phyloP scores from a whole-genome alignment of 176 grass and related monocot genomes.

The Zizania latifolia region DNA sequence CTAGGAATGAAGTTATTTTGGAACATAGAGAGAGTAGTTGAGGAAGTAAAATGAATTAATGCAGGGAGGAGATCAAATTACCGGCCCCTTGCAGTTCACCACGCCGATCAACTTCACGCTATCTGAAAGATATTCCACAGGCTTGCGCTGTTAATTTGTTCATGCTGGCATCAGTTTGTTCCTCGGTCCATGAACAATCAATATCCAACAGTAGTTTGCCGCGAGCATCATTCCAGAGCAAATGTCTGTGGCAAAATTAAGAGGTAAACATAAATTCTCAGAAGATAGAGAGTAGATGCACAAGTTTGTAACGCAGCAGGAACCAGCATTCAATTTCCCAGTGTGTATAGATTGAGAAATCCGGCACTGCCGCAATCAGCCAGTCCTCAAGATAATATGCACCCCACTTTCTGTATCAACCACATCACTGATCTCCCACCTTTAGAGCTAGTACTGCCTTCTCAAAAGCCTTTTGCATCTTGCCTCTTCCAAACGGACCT shows the following conservation, averaged over 20 bases:
- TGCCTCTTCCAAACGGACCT: constrained; percentile 76
- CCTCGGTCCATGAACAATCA: too few relatives aligned
- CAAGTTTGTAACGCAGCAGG: background rate
- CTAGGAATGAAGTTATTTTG: too few relatives aligned
- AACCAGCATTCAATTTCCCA: background rate
- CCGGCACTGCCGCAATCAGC: background rate
- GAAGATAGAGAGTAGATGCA: background rate
- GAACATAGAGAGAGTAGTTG: too few relatives aligned
- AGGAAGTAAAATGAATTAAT: too few relatives aligned
- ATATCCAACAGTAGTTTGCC: background rate
- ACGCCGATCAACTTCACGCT: too few relatives aligned
- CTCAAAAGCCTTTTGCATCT: constrained; percentile 94
- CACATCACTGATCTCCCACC: constrained; percentile 77
- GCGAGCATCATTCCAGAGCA: constrained; percentile 11
- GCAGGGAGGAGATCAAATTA: too few relatives aligned
- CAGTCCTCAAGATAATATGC: constrained; percentile 89
- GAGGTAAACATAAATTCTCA: background rate
- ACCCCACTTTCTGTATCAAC: constrained; percentile 83
- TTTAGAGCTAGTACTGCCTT: constrained; percentile 62
- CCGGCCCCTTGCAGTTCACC: too few relatives aligned
- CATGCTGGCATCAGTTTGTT: too few relatives aligned
- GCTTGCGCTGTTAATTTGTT: too few relatives aligned
- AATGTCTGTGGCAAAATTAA: constrained; percentile 18
- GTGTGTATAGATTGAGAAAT: background rate
- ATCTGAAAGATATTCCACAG: too few relatives aligned